Conservation (phyloP, 805 yeast species). For the Diddensiella santjacobensis region DNA sequence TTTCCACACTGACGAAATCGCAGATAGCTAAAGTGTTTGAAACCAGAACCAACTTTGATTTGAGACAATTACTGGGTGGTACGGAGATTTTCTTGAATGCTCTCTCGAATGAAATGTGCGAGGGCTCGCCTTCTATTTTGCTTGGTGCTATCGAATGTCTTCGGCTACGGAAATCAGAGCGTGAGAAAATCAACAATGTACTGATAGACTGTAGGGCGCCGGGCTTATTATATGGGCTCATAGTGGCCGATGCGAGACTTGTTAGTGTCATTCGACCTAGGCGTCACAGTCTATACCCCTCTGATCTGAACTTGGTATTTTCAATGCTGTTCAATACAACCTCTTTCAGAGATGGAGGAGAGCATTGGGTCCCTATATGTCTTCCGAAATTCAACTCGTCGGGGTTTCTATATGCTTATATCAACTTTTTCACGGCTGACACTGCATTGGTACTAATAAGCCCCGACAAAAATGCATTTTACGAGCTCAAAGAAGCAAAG, state of each 20-base stretch:
- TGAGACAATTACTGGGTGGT: constrained; percentile 68
- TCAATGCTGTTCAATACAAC: constrained; percentile 63
- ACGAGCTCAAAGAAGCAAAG: constrained; percentile 62
- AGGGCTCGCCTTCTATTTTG: constrained; percentile 54
- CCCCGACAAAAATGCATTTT: constrained; percentile 76
- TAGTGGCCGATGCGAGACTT: constrained; percentile 62
- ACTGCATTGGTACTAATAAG: constrained; percentile 49
- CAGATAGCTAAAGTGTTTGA: constrained; percentile 66
- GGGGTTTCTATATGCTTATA: constrained; percentile 83
- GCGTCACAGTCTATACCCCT: constrained; percentile 72
- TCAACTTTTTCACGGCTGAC: constrained; percentile 50
- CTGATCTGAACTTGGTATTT: constrained; percentile 73
- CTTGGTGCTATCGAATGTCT: constrained; percentile 65
- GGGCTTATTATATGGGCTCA: constrained; percentile 69
- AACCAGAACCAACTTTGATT: constrained; percentile 74
- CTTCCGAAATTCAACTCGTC: constrained; percentile 83
- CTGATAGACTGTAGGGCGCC: constrained; percentile 47
- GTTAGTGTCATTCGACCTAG: constrained; percentile 71
- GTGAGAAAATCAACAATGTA: constrained; percentile 56
- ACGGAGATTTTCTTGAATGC: constrained; percentile 72
- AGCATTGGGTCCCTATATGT: constrained; percentile 92
- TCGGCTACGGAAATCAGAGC: constrained; percentile 51
- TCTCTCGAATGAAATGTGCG: constrained; percentile 51
- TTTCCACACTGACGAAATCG: constrained; percentile 81
- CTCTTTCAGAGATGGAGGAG: constrained; percentile 50